These are phyloP conservation scores for Miscanthus sacchariflorus DNA, from an alignment of 202 grass and related monocot species.

Conservation along the genomic window DNA sequence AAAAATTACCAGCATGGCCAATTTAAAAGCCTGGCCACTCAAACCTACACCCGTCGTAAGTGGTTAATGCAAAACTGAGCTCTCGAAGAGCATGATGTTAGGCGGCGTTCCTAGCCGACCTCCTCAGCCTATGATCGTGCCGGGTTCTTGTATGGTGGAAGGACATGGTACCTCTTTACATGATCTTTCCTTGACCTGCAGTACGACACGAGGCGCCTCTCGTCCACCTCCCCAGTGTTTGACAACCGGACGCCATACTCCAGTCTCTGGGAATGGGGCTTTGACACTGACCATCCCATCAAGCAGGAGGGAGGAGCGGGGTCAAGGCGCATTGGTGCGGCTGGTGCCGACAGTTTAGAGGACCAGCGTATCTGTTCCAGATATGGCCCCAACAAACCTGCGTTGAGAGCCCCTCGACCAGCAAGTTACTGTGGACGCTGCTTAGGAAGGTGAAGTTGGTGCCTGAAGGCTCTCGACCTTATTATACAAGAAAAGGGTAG, in stretches of 20 bases:
- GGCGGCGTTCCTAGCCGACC: not conserved
- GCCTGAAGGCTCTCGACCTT: slow-evolving; percentile 49
- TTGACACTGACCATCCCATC: slow-evolving; percentile 86
- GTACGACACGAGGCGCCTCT: slow-evolving; percentile 46
- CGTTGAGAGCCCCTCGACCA: slow-evolving; percentile 62
- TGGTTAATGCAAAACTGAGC: slow-evolving; percentile 15
- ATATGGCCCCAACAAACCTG: slow-evolving; percentile 90
- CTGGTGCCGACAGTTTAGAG: slow-evolving; percentile 69
- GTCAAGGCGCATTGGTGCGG: slow-evolving; percentile 74
- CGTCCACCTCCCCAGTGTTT: slow-evolving; percentile 57
- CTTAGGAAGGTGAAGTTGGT: slow-evolving; percentile 83
- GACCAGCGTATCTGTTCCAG: slow-evolving; percentile 85
- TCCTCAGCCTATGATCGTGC: not conserved
- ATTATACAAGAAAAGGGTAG: not conserved
- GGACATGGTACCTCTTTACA: slow-evolving; percentile 68
- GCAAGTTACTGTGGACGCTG: slow-evolving; percentile 80
- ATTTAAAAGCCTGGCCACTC: slow-evolving; percentile 28
- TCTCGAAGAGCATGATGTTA: not conserved
- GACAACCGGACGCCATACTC: slow-evolving; percentile 62
- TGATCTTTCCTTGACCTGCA: slow-evolving; percentile 72
- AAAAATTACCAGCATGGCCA: slow-evolving; percentile 10
- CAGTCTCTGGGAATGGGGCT: slow-evolving; percentile 68
- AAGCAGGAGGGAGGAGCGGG: slow-evolving; percentile 74
- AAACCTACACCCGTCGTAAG: slow-evolving; percentile 8
- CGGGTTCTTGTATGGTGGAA: slow-evolving; percentile 43